phyloP scores from a whole-genome alignment of 495 filamentous ascomycete species.

The Talaromyces wortmannii region DNA sequence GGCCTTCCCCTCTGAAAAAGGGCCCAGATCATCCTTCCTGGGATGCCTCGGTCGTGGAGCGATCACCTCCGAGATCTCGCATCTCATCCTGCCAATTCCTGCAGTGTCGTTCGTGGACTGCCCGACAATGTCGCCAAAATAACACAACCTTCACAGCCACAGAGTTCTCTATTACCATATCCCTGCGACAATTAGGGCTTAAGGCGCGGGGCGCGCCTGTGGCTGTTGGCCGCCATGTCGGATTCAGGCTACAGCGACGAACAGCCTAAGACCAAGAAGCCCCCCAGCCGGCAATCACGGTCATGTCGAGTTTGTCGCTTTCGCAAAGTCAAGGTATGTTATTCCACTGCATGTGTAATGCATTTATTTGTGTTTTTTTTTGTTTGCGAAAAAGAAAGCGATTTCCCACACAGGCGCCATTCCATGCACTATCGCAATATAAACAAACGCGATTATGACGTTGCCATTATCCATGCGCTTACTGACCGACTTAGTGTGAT shows the following conservation, averaged over 20 bases:
- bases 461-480: not conserved
- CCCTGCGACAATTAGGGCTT: not conserved
- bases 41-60: not conserved
- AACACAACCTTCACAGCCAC: not conserved
- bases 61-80: conserved; percentile 5
- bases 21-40: not conserved
- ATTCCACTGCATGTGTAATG: not conserved
- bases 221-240: conserved; percentile 5
- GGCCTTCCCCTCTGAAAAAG: not conserved
- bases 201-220: not conserved
- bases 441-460: too few relatives aligned
- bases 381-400: not conserved
- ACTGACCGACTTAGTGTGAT: conserved; percentile 25
- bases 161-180: not conserved
- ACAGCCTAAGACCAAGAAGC: conserved; percentile 11
- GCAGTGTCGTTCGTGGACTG: conserved; percentile 1
- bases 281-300: conserved; percentile 28
- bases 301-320: conserved; percentile 39
- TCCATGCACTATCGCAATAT: not conserved
- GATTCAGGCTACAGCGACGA: conserved; percentile 1
- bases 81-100: not conserved
- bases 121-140: not conserved
- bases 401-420: not conserved
- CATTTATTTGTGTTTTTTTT: not conserved
- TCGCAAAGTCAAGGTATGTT: conserved; percentile 39